Evolutionary conservation across 208 protist genomes (phyloP), one percentile per base, ranked within the genome.

Genomic region (Crithidia bombi): DNA sequence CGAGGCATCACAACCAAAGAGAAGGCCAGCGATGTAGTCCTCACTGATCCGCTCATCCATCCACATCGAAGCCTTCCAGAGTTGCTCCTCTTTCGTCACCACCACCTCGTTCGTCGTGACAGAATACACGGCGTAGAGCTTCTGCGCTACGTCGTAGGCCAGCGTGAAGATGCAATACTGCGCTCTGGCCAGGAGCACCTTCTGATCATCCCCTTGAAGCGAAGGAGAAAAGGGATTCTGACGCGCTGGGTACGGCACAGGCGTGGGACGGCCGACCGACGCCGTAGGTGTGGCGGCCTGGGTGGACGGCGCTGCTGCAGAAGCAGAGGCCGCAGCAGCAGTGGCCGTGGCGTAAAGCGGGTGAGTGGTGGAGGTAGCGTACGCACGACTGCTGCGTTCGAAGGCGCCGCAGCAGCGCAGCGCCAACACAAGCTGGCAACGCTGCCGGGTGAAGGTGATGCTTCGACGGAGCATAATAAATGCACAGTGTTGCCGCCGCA

Each of bases 161-260:
- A 96, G 32, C 41, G 86, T 93, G 56, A 93, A 91, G 43, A 96
- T 65, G 66, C 87, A 86, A 68, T 96, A 96, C 78, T 92, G 88
- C 21, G 91, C 73, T 35, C 86, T 89, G 25, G 88, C 82, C 21
- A 96, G 71, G 12, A 95, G 74, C 59, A 85, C 74, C 65, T 91
- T 89, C 19, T 85, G 71, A 14, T 86, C 75, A 17, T 86, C 70
- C 3, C 56, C 56, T 38, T 69, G 14, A 30, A 84, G 15, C 21
- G 77, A 44, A 36, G 67, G 47, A 0, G 72, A 62, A 56, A 90
- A 88, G 19, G 80, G 76, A 56, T 81, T 91, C 28, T 92, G 86
- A 5, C 86, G 83, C 12, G 81, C 83, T 7, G 82, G 86, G 43
- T 57, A 84, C 2, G 78, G 51, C 2, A 75, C 61, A 2, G 63